phyloP scores from a whole-genome alignment of 1,139 yeast genomes.

The Sugiyamaella japonica region DNA sequence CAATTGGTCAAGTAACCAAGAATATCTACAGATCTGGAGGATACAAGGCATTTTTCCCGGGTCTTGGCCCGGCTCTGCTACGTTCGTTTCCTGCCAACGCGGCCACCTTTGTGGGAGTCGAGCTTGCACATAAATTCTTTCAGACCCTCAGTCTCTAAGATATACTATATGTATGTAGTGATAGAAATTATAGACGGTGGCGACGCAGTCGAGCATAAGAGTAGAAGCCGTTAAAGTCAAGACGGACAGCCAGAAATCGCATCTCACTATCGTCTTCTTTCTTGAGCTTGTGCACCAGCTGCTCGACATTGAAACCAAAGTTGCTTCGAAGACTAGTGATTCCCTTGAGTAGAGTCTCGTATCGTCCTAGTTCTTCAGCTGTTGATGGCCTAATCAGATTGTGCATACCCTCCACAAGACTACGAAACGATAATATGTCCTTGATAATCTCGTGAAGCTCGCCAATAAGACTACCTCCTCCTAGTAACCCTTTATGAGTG shows the following conservation, averaged over 20 bases:
- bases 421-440: conserved; percentile 33
- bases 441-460: conserved; percentile 42
- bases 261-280: conserved; percentile 40
- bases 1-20: conserved; percentile 66
- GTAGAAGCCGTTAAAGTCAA: conserved; percentile 43
- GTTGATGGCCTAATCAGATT: conserved; percentile 23
- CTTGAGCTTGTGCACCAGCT: conserved; percentile 35
- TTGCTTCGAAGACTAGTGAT: conserved; percentile 24
- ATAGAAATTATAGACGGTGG: background rate
- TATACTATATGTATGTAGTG: background rate
- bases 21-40: conserved; percentile 72
- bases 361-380: conserved; percentile 19
- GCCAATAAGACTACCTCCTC: conserved; percentile 38
- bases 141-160: conserved; percentile 23
- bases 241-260: conserved; percentile 42
- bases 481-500: conserved; percentile 41
- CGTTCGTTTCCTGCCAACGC: conserved; percentile 98
- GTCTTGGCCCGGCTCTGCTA: conserved; percentile 91
- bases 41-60: conserved; percentile 92
- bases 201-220: conserved; percentile 20
- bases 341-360: conserved; percentile 20
- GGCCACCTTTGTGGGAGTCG: conserved; percentile 95
- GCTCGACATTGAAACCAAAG: conserved; percentile 31
- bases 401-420: conserved; percentile 32
- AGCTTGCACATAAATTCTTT: conserved; percentile 73